Base-by-base conservation (phyloP, 228 moss, liverwort and hornwort genomes). In the Sphagnum fallax region DNA sequence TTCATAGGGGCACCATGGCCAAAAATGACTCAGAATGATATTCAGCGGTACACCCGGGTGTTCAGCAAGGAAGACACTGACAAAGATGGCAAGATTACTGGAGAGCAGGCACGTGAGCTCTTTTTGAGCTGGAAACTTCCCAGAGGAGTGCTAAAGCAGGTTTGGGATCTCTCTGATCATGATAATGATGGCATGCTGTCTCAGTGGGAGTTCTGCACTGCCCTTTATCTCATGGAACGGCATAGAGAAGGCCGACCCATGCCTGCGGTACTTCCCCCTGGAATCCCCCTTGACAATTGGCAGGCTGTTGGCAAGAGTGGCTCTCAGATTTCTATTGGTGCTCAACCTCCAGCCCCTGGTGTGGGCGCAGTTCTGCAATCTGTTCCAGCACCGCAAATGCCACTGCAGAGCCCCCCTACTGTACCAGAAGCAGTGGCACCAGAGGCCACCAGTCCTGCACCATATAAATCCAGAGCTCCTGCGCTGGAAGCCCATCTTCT, bases 81-180 rank as follows among this genome's bases (percentile, higher is more conserved):
- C 73, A 92, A 87, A 80, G 98, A 98, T 80, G 87, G 97, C 16
- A 98, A 88, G 59, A 94, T 98, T 70, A 91, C 93, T 47, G 98
- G 97, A 57, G 84, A 82, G 65, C 91, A 98, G 72, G 98, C 94
- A 32, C 91, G 94, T 52, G 91, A 90, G 79, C 90, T 98, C 68
- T 98, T 98, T 76, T 70, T 94, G 81, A 90, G 94, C 72, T 98
- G 98, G 98, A 83, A 90, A 73, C 94, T 98, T 78, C 98, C 98
- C 10, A 84, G 94, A 90, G 95, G 95, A 71, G 86, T 98, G 52
- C 79, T 98, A 89, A 94, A 89, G 87, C 94, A 98, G 80, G 94
- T 98, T 49, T 98, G 98, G 98, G 94, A 98, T 75, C 86, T 98
- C 72, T 94, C 98, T 11, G 98, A 98, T 78, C 81, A 94, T 71